A percentile compares a stretch with the other conserved stretches of the same genome.
phyloP scores from a whole-genome alignment of 2,329 filamentous ascomycete genomes.

The Cladosporium velox region DNA sequence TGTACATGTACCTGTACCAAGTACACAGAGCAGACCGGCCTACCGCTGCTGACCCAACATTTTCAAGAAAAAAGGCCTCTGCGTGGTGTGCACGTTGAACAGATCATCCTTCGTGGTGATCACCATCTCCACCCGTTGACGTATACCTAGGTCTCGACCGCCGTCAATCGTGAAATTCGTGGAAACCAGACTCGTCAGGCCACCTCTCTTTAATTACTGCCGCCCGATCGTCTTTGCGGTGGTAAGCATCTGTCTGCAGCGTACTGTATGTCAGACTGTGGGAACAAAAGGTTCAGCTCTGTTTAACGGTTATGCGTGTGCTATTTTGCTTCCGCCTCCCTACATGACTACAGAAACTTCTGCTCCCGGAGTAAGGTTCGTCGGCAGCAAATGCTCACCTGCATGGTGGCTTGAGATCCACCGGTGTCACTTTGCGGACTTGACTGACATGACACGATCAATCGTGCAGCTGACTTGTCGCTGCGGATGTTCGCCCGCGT shows the following conservation, averaged over 20 bases:
- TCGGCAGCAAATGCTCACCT: slow-evolving; percentile 5
- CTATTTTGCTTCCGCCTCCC: not conserved
- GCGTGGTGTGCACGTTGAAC: not conserved
- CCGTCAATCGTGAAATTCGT: not conserved
- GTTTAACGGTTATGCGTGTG: not conserved
- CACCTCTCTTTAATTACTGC: not conserved
- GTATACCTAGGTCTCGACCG: not conserved
- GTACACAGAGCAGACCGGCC: not conserved
- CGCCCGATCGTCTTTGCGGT: not conserved
- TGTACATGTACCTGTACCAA: not conserved
- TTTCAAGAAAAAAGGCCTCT: not conserved
- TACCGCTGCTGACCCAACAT: slow-evolving; percentile 3
- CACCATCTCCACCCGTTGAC: slow-evolving; percentile 1
- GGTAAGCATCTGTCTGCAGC: not conserved
- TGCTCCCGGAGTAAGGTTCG: not conserved
- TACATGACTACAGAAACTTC: not conserved
- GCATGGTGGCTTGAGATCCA: slow-evolving; percentile 7
- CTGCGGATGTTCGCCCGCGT: not conserved
- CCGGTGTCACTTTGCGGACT: not conserved
- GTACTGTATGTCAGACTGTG: not conserved
- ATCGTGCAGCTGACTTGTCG: not conserved
- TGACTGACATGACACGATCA: not conserved
- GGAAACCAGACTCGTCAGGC: not conserved
- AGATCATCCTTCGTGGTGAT: slow-evolving; percentile 5
- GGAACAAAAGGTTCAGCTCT: not conserved